Conservation (phyloP, 2,329 filamentous ascomycete genomes). For the Chaetomiaceae sp. region DNA sequence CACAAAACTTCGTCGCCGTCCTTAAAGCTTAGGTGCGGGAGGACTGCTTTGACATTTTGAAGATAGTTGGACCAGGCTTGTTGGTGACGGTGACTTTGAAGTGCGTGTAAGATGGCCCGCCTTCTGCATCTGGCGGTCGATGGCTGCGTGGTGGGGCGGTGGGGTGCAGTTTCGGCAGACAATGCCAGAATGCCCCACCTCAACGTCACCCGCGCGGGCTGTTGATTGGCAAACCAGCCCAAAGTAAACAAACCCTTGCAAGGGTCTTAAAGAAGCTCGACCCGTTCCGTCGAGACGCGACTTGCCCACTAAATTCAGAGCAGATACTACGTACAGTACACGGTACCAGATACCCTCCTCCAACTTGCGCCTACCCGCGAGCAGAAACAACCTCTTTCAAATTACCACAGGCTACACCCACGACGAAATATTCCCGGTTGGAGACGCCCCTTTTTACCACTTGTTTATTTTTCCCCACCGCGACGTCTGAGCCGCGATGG, state of each 20-base stretch:
- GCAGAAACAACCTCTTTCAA: not conserved
- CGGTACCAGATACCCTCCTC: not conserved
- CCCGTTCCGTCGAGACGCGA: conserved; percentile 16
- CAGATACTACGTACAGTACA: too few species aligned
- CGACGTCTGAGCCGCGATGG: conserved; percentile 46
- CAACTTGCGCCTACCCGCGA: not conserved
- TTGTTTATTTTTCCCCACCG: conserved; percentile 3
- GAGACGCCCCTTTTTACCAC: not conserved
- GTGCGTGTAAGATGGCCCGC: not conserved
- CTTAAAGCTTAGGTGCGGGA: too few species aligned
- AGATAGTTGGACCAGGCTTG: too few species aligned
- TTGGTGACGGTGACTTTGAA: too few species aligned
- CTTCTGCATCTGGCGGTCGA: not conserved
- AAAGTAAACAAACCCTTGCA: conserved; percentile 29
- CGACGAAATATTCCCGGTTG: conserved; percentile 2
- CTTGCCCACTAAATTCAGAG: conserved; percentile 8
- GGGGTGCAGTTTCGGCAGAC: not conserved
- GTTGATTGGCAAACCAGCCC: conserved; percentile 22
- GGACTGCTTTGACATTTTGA: too few species aligned
- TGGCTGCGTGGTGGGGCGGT: not conserved
- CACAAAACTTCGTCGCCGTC: too few species aligned
- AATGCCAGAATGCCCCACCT: not conserved
- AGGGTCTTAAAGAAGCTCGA: conserved; percentile 4
- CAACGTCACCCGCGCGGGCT: not conserved
- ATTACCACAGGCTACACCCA: not conserved